Conservation (phyloP, 805 yeast genomes). For the Candida coquimbonensis region DNA sequence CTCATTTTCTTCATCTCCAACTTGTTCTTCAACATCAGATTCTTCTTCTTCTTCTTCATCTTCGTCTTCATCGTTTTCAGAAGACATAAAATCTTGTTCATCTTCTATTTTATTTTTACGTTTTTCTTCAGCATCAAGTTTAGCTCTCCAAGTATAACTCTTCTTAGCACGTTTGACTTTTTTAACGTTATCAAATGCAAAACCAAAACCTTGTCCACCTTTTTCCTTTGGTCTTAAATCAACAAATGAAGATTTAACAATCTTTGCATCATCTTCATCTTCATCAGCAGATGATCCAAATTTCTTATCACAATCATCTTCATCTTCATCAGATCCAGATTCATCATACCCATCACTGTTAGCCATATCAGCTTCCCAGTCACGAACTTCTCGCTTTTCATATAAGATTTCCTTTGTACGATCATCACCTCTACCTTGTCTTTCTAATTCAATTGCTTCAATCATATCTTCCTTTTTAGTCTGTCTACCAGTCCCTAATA, state of each 20-base stretch:
- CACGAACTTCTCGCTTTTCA: slow-evolving; percentile 58
- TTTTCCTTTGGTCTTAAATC: slow-evolving; percentile 62
- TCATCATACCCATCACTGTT: slow-evolving; percentile 15
- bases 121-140: slow-evolving; percentile 40
- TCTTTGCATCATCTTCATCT: neutral
- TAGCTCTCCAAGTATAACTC: slow-evolving; percentile 70
- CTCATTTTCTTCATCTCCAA: slow-evolving; percentile 22
- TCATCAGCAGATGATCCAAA: slow-evolving; percentile 17
- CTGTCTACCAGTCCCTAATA: slow-evolving; percentile 65
- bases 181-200: slow-evolving; percentile 54
- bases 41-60: slow-evolving; percentile 20
- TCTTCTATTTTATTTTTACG: slow-evolving; percentile 44
- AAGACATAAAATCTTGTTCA: slow-evolving; percentile 50
- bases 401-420: slow-evolving; percentile 55
- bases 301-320: slow-evolving; percentile 19
- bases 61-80: slow-evolving; percentile 21
- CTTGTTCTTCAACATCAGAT: neutral
- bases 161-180: slow-evolving; percentile 42
- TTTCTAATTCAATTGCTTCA: slow-evolving; percentile 71
- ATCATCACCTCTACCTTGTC: slow-evolving; percentile 63
- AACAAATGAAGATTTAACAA: slow-evolving; percentile 41
- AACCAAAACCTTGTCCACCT: slow-evolving; percentile 62
- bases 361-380: slow-evolving; percentile 43
- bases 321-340: slow-evolving; percentile 6
- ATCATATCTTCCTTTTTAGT: slow-evolving; percentile 62